These are phyloP conservation scores for Chaetomium cochliodes DNA, from an alignment of 495 filamentous ascomycete species.

Conservation along the genomic window DNA sequence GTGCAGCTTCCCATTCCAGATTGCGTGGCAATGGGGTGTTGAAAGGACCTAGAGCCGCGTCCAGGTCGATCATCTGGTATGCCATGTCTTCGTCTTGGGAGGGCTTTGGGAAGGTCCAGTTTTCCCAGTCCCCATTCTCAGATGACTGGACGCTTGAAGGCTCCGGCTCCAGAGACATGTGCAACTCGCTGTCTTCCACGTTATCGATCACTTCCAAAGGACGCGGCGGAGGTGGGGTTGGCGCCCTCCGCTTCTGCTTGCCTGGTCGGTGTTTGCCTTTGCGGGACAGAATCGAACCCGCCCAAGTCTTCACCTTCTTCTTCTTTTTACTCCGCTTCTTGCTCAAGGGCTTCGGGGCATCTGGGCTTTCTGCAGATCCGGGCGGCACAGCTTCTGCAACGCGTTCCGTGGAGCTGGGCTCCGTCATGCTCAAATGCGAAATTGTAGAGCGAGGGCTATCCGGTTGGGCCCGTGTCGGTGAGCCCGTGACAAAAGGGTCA, in stretches of 20 bases:
- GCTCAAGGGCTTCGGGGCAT: slow-evolving; percentile 25
- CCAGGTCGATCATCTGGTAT: slow-evolving; percentile 86
- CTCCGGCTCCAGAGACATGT: slow-evolving; percentile 29
- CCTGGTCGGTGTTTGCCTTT: slow-evolving; percentile 54
- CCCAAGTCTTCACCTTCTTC: slow-evolving; percentile 80
- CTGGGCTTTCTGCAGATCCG: slow-evolving; percentile 5
- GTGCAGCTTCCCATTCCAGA: slow-evolving; percentile 56
- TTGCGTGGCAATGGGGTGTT: slow-evolving; percentile 69
- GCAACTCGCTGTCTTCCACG: slow-evolving; percentile 22
- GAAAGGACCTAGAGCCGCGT: slow-evolving; percentile 92
- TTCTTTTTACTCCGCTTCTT: slow-evolving; percentile 66
- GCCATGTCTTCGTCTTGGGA: slow-evolving; percentile 55
- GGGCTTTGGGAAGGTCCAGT: slow-evolving; percentile 26
- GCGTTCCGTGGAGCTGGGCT: slow-evolving; percentile 24
- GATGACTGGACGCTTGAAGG: slow-evolving; percentile 27
- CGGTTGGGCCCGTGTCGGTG: slow-evolving; percentile 42
- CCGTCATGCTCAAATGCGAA: slow-evolving; percentile 29
- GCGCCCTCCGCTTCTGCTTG: slow-evolving; percentile 44
- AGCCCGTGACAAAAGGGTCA: slow-evolving; percentile 45
- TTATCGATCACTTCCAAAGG: slow-evolving; percentile 26
- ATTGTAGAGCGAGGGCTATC: slow-evolving; percentile 42
- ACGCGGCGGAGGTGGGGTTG: slow-evolving; percentile 42
- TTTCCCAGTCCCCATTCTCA: slow-evolving; percentile 25
- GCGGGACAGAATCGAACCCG: slow-evolving; percentile 69
- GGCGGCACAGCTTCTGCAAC: slow-evolving; percentile 8